Base-by-base conservation (phyloP, 2,329 filamentous ascomycete species). In the Aspergillus alliaceus region DNA sequence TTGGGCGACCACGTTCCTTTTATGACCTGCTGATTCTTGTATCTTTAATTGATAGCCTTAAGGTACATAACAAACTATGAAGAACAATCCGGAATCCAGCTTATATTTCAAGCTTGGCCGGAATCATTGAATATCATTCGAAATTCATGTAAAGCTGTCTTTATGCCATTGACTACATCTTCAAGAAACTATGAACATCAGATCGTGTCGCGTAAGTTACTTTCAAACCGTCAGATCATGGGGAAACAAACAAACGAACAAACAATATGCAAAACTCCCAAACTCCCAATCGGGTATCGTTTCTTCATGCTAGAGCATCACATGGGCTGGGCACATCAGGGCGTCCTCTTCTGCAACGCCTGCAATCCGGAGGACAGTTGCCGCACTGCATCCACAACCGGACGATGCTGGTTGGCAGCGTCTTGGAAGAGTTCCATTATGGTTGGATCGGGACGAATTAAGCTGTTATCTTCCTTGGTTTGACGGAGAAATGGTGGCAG, bases 351-450 rank as follows among this genome's bases (percentile, higher is more conserved):
- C 39, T 67, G 69, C 47, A 66, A 50, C 56, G 58, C 59, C 12
- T 54, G 34, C 37, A 73, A 51, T 25, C 64, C 65, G 18, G 59
- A 58, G 46, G 69, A 69, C 32, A 73, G 42, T 14, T 60, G 61
- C 34, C 60, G 56, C 27, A 71, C 66, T 48, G 66, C 57, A 46
- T 67, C 60, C 37, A 65, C 63, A 8, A 72, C 66, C 25, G 66
- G 65, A 29, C 61, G 68, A 58, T 73, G 70, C 35, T 67, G 64
- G 20, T 57, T 62, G 20, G 67, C 61, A 11, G 67, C 69, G 24
- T 66, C 60, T 15, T 62, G 64, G 31, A 72, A 61, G 14, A 63
- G 55, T 20, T 63, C 59, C 46, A 46, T 49, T 11, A 63, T n/a
- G n/a, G 56, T 39, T 18, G 24, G 22, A 18, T 56, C 37, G 4